Conservation (phyloP, 106 monocot species). For the Dioscorea zingiberensis region DNA sequence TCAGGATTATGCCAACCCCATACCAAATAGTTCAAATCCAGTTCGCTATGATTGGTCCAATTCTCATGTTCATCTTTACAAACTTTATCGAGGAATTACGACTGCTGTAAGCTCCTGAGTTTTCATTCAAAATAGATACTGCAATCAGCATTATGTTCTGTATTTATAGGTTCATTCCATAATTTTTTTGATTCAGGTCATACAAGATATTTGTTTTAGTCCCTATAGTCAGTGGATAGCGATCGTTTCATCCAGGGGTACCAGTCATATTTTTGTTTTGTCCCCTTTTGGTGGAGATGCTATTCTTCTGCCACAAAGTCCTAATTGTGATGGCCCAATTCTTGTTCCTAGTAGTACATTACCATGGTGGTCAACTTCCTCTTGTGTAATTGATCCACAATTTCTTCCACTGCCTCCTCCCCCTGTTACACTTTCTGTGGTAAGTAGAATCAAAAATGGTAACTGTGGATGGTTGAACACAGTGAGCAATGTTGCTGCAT, state of each 20-base stretch:
- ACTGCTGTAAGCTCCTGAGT: slow-evolving; percentile 54
- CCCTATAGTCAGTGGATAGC: slow-evolving; percentile 89
- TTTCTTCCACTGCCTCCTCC: slow-evolving; percentile 46
- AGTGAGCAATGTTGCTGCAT: slow-evolving; percentile 82
- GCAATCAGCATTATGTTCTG: background rate
- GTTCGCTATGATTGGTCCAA: slow-evolving; percentile 71
- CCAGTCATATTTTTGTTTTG: slow-evolving; percentile 76
- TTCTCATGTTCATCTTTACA: slow-evolving; percentile 92
- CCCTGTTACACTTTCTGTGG: slow-evolving; percentile 57
- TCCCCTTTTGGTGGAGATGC: slow-evolving; percentile 95
- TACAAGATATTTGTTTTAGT: slow-evolving; percentile 92
- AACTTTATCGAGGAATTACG: slow-evolving; percentile 90
- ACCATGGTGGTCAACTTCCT: slow-evolving; percentile 88
- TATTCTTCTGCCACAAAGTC: slow-evolving; percentile 58
- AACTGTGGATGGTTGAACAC: slow-evolving; percentile 85
- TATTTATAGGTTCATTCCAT: background rate
- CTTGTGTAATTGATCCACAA: slow-evolving; percentile 44
- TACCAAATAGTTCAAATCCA: slow-evolving; percentile 47
- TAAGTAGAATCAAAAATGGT: slow-evolving; percentile 84
- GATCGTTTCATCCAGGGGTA: slow-evolving; percentile 81
- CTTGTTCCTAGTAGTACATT: slow-evolving; percentile 53
- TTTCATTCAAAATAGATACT: background rate
- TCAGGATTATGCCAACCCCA: slow-evolving; percentile 69
- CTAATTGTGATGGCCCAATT: slow-evolving; percentile 36
- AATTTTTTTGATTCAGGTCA: slow-evolving; percentile 44